Base-by-base conservation (phyloP, 2,329 filamentous ascomycete genomes). In the Penicillium sp. region DNA sequence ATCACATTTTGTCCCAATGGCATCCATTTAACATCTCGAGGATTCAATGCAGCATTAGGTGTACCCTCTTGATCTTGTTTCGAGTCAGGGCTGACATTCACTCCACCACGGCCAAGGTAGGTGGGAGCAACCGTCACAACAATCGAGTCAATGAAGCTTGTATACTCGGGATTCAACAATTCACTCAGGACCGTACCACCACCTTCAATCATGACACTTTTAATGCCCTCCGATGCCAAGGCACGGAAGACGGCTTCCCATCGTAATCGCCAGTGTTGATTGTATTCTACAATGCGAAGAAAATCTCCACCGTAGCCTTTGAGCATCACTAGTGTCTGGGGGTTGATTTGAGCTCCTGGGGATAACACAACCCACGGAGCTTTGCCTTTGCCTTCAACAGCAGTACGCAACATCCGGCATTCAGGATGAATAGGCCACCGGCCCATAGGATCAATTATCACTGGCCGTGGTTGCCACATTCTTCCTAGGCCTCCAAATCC, bases 141-240 rank as follows among this genome's bases (percentile, higher is more conserved):
- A 47, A 96, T 86, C 2, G 88, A 88, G 68, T 90, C 83, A 40
- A 96, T 79, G 9, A 92, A 76, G n/a, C 71, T 65, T 16, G 84
- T 78, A 65, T 86, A 84, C 29, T 78, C 76, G 2, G 83, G 79
- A 38, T 82, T 79, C n/a, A 97, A 79, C 18, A 97, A 75, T 37
- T 88, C 84, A 69, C 94, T 95, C 69, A 97, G 90, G 34, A 97
- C 85, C 11, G 81, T 79, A 0, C 84, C 92, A 11, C 93, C 93
- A 0, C 93, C 93, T 72, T 97, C 93, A 47, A 97, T 82, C 93
- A 97, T 97, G 56, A 97, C 80, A 69, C 91, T 96, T 50, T 75
- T 73, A 43, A 96, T 76, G 1, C 86, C 85, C 63, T 89, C 80
- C 1, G 69, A 71, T 29, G 73, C 75, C 34, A 96, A 72, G 4